Evolutionary conservation across 768 basidiomycete species (phyloP).

Genomic region (Lactifluus hygrophoroides): DNA sequence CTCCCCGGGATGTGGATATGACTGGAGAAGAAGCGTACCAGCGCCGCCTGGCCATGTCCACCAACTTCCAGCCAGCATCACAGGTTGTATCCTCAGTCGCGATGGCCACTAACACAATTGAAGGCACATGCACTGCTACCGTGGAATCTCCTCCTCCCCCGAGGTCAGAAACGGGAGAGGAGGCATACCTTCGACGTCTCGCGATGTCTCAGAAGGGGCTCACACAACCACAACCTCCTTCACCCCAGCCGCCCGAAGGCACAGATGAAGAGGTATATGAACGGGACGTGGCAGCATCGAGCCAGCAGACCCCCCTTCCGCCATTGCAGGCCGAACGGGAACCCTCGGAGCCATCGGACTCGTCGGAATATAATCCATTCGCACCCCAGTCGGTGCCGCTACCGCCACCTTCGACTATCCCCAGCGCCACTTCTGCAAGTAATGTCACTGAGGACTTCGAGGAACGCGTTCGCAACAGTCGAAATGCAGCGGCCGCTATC

Average conservation of each 20-base stretch:
- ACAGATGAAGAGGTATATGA: constrained; percentile 27
- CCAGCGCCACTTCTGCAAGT: constrained; percentile 29
- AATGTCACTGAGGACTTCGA: constrained; percentile 35
- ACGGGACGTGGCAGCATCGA: constrained; percentile 23
- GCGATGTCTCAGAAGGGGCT: constrained; percentile 2
- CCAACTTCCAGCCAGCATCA: constrained; percentile 22
- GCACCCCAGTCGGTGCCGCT: constrained; percentile 48
- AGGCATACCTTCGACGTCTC: constrained; percentile 12
- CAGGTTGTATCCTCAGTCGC: not conserved
- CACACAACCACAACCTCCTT: not conserved
- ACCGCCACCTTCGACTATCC: constrained; percentile 48
- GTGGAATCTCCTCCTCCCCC: not conserved
- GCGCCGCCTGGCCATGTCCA: constrained; percentile 62
- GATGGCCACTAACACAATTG: not conserved
- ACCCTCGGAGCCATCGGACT: constrained; percentile 33
- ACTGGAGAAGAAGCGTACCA: constrained; percentile 78
- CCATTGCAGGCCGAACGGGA: not conserved
- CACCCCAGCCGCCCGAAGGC: constrained; percentile 15
- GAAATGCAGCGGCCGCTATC: constrained; percentile 71
- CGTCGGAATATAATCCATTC: constrained; percentile 62
- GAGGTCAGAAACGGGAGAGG: constrained; percentile 8
- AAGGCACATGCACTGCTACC: not conserved
- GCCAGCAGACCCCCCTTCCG: constrained; percentile 25
- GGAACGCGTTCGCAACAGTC: constrained; percentile 43
- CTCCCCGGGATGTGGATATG: constrained; percentile 37